Percentiles rank a stretch among this genome's conserved stretches.
phyloP scores from a whole-genome alignment of 306 rosid species.

The Castanea crenata region DNA sequence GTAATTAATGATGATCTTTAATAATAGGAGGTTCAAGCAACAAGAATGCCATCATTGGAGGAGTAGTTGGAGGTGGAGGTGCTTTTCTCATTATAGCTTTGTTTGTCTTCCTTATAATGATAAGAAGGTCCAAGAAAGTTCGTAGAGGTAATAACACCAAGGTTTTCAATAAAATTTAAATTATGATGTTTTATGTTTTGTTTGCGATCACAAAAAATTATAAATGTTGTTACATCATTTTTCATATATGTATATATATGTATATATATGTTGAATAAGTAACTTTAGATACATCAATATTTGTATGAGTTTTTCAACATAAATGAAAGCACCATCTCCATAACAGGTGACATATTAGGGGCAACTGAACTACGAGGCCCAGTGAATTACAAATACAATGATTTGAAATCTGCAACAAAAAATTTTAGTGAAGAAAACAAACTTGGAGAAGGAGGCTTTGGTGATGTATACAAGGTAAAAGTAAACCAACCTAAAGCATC shows the following conservation, averaged over 20 bases:
- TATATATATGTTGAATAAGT: background rate
- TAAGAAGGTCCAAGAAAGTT: constrained; percentile 32
- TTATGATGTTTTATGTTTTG: background rate
- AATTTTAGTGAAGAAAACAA: constrained; percentile 56
- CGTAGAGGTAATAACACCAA: constrained; percentile 45
- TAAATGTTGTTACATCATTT: background rate
- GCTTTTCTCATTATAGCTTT: constrained; percentile 43
- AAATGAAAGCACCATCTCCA: background rate
- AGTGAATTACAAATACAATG: constrained; percentile 45
- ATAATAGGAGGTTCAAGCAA: constrained; percentile 39
- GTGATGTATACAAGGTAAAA: constrained; percentile 66
- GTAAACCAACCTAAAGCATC: background rate
- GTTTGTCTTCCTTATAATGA: constrained; percentile 26
- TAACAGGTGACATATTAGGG: constrained; percentile 57
- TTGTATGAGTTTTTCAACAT: background rate
- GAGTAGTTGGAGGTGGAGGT: constrained; percentile 58
- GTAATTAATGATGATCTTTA: background rate
- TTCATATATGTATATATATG: no score
- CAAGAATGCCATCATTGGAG: constrained; percentile 61
- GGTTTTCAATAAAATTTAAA: background rate
- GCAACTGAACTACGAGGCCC: constrained; percentile 69
- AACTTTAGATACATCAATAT: background rate
- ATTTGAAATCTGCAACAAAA: constrained; percentile 57
- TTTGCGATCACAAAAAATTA: background rate
- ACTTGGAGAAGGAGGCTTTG: constrained; percentile 78